These are phyloP conservation scores for Ophiocordyceps camponoti-floridani DNA, from an alignment of 2,329 filamentous ascomycete genomes.

Conservation along the genomic window DNA sequence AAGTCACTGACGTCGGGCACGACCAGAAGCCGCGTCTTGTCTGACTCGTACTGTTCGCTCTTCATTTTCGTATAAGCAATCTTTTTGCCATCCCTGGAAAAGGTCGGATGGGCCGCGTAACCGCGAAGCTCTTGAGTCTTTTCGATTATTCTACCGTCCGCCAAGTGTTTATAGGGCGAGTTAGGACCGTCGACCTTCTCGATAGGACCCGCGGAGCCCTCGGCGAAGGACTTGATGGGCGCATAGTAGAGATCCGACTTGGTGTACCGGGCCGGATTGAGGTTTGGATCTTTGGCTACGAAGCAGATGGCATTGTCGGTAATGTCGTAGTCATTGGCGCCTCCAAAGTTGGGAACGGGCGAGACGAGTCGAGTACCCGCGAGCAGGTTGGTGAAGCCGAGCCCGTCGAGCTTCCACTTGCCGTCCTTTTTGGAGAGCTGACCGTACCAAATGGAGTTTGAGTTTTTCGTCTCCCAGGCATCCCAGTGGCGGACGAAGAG, in stretches of 20 bases:
- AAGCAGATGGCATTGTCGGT: conserved; percentile 48
- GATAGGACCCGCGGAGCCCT: conserved; percentile 27
- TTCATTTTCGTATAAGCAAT: conserved; percentile 70
- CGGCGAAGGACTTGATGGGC: conserved; percentile 41
- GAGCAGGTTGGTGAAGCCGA: conserved; percentile 44
- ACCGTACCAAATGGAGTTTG: conserved; percentile 57
- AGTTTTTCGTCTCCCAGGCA: conserved; percentile 49
- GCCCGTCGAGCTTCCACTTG: conserved; percentile 22
- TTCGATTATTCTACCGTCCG: no score
- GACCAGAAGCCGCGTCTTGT: conserved; percentile 47
- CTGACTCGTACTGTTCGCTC: conserved; percentile 60
- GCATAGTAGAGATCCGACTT: conserved; percentile 69
- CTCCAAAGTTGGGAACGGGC: conserved; percentile 65
- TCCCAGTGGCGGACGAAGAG: conserved; percentile 79
- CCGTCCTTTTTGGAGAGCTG: conserved; percentile 29
- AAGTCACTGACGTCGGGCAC: conserved; percentile 41
- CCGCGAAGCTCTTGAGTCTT: conserved; percentile 42
- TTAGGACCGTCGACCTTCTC: conserved; percentile 16
- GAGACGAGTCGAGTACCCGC: conserved; percentile 39
- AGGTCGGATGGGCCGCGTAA: conserved; percentile 48
- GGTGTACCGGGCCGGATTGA: conserved; percentile 58
- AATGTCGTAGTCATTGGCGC: conserved; percentile 64
- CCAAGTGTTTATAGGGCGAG: no score
- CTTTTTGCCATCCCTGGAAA: conserved; percentile 53
- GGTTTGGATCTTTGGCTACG: conserved; percentile 53